Evolutionary conservation across 306 rosid species (phyloP).

Genomic region (Cicer bijugum): DNA sequence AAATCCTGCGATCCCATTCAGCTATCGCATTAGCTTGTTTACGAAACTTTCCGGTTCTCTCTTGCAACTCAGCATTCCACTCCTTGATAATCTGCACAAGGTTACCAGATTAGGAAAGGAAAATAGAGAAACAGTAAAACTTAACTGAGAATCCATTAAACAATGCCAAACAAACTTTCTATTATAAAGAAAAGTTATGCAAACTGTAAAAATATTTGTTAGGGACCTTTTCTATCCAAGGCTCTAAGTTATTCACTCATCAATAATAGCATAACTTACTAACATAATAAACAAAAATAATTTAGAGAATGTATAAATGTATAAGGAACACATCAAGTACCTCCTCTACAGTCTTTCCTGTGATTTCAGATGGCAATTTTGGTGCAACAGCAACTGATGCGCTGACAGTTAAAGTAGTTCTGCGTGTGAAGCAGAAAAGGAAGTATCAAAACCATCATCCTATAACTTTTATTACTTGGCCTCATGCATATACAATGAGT

Average conservation of each 20-base stretch:
- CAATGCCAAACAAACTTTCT: slow-evolving; percentile 13
- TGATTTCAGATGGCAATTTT: slow-evolving; percentile 89
- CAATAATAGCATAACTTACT: not conserved
- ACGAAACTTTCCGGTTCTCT: slow-evolving; percentile 90
- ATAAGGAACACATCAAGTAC: too few species aligned
- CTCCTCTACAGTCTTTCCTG: slow-evolving; percentile 97
- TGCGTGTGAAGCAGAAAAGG: slow-evolving; percentile 47
- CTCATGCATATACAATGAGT: slow-evolving; percentile 34
- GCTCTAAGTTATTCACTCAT: slow-evolving; percentile 23
- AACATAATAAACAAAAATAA: slow-evolving; percentile 20
- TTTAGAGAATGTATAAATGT: slow-evolving; percentile 6
- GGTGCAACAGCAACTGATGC: slow-evolving; percentile 61
- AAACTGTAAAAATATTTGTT: not conserved
- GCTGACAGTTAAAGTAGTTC: slow-evolving; percentile 72
- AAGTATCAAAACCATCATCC: slow-evolving; percentile 37
- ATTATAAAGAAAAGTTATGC: not conserved
- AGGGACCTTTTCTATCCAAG: not conserved
- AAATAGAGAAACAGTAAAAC: slow-evolving; percentile 24
- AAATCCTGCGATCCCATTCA: slow-evolving; percentile 92
- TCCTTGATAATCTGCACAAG: slow-evolving; percentile 79
- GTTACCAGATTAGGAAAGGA: slow-evolving; percentile 24
- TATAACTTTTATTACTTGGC: slow-evolving; percentile 14
- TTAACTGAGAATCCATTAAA: slow-evolving; percentile 4
- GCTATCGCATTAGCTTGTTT: slow-evolving; percentile 96
- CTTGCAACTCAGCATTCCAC: slow-evolving; percentile 95